Base-by-base conservation (phyloP, 2,329 filamentous ascomycete genomes). In the Talaromyces albobiverticillius region DNA sequence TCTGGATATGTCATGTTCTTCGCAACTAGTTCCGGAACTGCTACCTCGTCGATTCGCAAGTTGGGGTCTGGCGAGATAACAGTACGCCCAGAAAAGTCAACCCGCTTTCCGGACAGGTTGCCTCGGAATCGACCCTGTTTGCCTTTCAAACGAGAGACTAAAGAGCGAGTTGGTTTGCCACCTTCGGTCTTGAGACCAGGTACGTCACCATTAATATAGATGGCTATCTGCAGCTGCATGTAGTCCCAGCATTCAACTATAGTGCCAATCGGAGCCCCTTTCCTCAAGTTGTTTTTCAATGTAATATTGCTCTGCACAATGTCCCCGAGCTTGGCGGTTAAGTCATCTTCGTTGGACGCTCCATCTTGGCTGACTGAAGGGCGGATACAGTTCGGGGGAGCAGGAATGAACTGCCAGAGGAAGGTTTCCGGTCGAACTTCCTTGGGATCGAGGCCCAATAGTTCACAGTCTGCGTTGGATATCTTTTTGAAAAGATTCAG, bases 201-300 rank as follows among this genome's bases (percentile, higher is more conserved):
- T 2, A 95, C 86, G 63, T 96, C 92, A 59, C 92, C 96, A 76
- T 99, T 97, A 70, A 99, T 93, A 69, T 99, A 97, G 81, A 97
- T 91, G 57, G 93, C 94, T 57, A 97, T 89, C 66, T 97, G 92
- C 8, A 96, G 81, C 67, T 97, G 93, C 57, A 99, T 77, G 65
- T 93, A 97, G 67, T 99, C 94, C 94, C 94, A 99, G 64, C 96
- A 91, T 69, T 99, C 94, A 86, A 97, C 95, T 54, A 97, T 89
- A 1, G 90, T 95, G 60, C 88, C 84, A 2, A 99, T 82, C 0
- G 90, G 85, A 13, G 92, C 89, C 9, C 93, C 93, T 61, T 90
- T 91, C 57, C 87, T 81, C 14, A 97, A 72, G 0, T 90, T 90
- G 20, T 89, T 88, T 47, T 88, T 86, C 59, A 99, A 90, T 62